Evolutionary conservation across 352 stramenopile species (phyloP).

Genomic region (Phytopythium boreale): DNA sequence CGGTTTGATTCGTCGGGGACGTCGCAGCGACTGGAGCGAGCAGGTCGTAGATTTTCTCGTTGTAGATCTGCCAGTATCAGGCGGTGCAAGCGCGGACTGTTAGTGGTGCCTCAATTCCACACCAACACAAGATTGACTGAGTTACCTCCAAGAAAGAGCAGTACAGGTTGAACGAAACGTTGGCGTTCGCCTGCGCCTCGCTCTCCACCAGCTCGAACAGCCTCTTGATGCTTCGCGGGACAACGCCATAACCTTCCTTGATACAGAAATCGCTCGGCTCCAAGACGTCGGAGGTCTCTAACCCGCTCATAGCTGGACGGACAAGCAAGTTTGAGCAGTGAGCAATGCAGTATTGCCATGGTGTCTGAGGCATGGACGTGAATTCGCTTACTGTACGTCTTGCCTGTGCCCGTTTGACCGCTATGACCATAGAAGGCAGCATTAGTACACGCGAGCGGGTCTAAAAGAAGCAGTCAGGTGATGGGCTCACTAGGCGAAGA

Average conservation of each 20-base stretch:
- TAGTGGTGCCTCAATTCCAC: neutral
- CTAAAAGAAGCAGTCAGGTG: neutral
- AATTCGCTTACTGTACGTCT: constrained; percentile 51
- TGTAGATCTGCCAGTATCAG: constrained; percentile 50
- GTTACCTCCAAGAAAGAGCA: constrained; percentile 67
- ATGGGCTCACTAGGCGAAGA: constrained; percentile 62
- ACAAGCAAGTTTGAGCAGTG: neutral
- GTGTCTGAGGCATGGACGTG: neutral
- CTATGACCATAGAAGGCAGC: constrained; percentile 20
- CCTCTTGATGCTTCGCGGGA: constrained; percentile 51
- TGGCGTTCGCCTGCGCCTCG: constrained; percentile 11
- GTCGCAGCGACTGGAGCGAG: constrained; percentile 23
- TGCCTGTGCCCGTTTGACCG: constrained; percentile 65
- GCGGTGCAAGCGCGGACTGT: neutral
- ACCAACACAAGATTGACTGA: too few species aligned
- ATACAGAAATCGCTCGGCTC: constrained; percentile 15
- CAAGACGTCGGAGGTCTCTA: constrained; percentile 21
- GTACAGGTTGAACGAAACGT: constrained; percentile 45
- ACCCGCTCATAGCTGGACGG: constrained; percentile 54
- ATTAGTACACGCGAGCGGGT: neutral
- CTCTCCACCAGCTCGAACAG: constrained; percentile 46
- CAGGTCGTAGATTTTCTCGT: constrained; percentile 79
- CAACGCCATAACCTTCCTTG: constrained; percentile 36
- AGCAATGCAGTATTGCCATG: neutral
- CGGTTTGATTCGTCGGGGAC: neutral